Base-by-base conservation (phyloP, 331 rosid genomes). In the Spiraea crenata region DNA sequence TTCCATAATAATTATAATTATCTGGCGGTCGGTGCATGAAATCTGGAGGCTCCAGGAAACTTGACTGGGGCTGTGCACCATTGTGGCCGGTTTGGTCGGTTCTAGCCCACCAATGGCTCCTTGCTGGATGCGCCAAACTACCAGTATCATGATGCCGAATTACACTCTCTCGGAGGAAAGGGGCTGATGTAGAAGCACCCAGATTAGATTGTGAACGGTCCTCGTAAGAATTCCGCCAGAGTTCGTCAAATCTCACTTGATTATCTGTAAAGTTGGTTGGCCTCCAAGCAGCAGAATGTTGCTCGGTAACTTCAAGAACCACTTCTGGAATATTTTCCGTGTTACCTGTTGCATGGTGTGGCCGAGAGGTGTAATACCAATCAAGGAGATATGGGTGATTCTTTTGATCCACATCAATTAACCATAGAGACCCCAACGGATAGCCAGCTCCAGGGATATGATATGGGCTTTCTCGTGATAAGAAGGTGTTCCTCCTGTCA, bases 21-120 rank as follows among this genome's bases (percentile, higher is more conserved):
- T 52, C 72, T 6, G 86, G 13, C 50, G 64, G 61, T n/a, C 51
- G 74, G 45, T 55, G 39, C 67, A 77, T 80, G 83, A 89, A 91
- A 76, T 79, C 85, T 3, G 97, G 99, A 74, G 97, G 99, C 82
- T 93, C 97, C n/a, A 84, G 82, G 71, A 91, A 89, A 82, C 99
- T 93, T 44, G 96, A 70, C 75, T 83, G 88, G 71, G 73, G 75
- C 34, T 77, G 87, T 62, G 35, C 84, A 37, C 72, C 63, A 7
- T n/a, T 82, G 0, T 38, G 62, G 5, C 40, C 13, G 78, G 87
- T 82, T 0, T 4, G 65, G 37, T 20, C 63, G 59, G 80, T 82
- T 79, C 96, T 86, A 57, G 63, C 89, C 97, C 97, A 88, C 97
- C 92, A 93, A 69, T 73, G 90, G 57, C 88, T 85, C 80, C 69